Conservation (phyloP, 2,329 filamentous ascomycete genomes). For the Diaporthe australafricana region DNA sequence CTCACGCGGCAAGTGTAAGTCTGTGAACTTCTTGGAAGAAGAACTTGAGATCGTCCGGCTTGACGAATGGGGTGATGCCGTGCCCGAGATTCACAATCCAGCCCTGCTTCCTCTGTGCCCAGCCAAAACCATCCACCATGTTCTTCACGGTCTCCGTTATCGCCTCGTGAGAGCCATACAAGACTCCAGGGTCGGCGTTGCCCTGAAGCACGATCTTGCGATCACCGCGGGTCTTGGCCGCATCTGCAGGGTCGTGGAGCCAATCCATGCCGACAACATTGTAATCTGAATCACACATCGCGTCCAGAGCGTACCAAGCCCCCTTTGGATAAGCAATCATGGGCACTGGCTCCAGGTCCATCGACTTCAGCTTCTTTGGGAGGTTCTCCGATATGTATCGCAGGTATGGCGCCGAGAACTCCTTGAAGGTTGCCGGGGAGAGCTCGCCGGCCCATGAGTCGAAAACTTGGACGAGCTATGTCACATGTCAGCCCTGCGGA, state of each 20-base stretch:
- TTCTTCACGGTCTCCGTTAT: constrained; percentile 86
- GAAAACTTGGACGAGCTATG: constrained; percentile 90
- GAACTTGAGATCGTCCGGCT: constrained; percentile 92
- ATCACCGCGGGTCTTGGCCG: constrained; percentile 81
- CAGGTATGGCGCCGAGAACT: constrained; percentile 89
- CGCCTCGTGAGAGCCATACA: constrained; percentile 85
- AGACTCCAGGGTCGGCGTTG: constrained; percentile 92
- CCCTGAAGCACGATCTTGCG: constrained; percentile 86
- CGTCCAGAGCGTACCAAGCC: constrained; percentile 93
- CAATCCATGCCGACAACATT: constrained; percentile 95
- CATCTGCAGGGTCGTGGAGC: constrained; percentile 89
- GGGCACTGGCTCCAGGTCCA: constrained; percentile 83
- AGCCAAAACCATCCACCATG: constrained; percentile 88
- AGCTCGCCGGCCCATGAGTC: constrained; percentile 98
- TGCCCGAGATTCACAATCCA: constrained; percentile 99
- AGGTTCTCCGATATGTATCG: constrained; percentile 85
- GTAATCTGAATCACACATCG: constrained; percentile 89
- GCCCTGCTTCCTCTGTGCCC: constrained; percentile 80
- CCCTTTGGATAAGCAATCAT: constrained; percentile 99
- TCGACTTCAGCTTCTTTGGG: constrained; percentile 77
- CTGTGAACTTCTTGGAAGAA: constrained; percentile 94
- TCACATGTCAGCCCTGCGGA: constrained; percentile 30
- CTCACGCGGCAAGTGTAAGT: constrained; percentile 59
- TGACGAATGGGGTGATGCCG: constrained; percentile 93
- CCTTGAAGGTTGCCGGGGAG: constrained; percentile 83